Conservation (phyloP, 2,329 filamentous ascomycete species). For the Dothiorella sarmentorum region DNA sequence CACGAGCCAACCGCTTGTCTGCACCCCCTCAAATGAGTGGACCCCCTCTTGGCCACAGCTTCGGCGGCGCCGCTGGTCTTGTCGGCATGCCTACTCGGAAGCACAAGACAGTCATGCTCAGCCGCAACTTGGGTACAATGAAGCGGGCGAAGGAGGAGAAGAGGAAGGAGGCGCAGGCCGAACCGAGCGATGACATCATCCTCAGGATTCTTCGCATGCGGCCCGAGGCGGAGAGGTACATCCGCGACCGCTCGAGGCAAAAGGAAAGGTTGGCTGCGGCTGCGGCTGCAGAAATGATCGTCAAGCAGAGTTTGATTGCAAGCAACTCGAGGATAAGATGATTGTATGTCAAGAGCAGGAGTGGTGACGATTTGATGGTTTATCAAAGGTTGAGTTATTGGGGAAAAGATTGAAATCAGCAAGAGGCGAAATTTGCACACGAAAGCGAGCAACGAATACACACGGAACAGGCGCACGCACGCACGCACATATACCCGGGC, state of each 20-base stretch:
- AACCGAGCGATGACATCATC: slow-evolving; percentile 98
- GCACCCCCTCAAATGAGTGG: slow-evolving; percentile 57
- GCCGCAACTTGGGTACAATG: slow-evolving; percentile 93
- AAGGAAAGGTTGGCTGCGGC: slow-evolving; percentile 89
- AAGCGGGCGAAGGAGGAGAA: slow-evolving; percentile 93
- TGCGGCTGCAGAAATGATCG: slow-evolving; percentile 89
- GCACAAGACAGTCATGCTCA: slow-evolving; percentile 75
- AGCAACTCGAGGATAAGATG: slow-evolving; percentile 10
- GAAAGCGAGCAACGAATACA: slow-evolving; percentile 2
- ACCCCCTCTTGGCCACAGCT: slow-evolving; percentile 42
- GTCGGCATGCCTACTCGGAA: slow-evolving; percentile 57
- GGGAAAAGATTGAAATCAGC: slow-evolving; percentile 3
- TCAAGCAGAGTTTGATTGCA: slow-evolving; percentile 72
- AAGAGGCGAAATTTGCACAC: background rate
- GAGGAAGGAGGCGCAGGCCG: slow-evolving; percentile 89
- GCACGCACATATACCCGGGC: slow-evolving; percentile 2
- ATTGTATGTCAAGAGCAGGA: background rate
- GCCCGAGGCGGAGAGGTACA: slow-evolving; percentile 80
- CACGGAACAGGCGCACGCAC: slow-evolving; percentile 10
- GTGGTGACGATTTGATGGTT: too few species aligned
- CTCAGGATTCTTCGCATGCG: slow-evolving; percentile 91
- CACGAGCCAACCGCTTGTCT: slow-evolving; percentile 61
- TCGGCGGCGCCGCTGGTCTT: slow-evolving; percentile 52
- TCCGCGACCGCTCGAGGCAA: slow-evolving; percentile 86
- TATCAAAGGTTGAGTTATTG: background rate